Evolutionary conservation across 1,139 yeast species (phyloP).

Genomic region (Maudiozyma humilis): DNA sequence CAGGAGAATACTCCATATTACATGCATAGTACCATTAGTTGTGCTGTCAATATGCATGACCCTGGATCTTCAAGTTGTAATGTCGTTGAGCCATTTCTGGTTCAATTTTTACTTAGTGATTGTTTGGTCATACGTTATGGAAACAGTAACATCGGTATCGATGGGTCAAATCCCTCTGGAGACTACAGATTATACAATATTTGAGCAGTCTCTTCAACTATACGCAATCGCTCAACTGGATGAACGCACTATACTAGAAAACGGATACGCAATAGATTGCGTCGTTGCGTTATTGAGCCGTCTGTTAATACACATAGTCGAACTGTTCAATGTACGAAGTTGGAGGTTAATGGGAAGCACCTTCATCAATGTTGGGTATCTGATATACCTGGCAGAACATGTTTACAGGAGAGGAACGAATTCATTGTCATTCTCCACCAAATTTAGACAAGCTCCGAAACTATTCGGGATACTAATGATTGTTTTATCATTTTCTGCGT

Average conservation of each 20-base stretch:
- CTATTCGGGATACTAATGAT: slow-evolving; percentile 12
- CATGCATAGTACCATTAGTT: slow-evolving; percentile 10
- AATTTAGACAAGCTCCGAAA: slow-evolving; percentile 16
- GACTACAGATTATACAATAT: slow-evolving; percentile 28
- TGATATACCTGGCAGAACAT: slow-evolving; percentile 12
- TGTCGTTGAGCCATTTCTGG: not conserved
- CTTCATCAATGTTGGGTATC: slow-evolving; percentile 17
- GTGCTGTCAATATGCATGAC: not conserved
- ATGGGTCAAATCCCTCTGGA: slow-evolving; percentile 26
- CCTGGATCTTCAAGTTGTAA: not conserved
- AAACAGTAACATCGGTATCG: slow-evolving; percentile 22
- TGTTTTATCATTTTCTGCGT: slow-evolving; percentile 14
- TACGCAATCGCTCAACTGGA: not conserved
- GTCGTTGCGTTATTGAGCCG: slow-evolving; percentile 23
- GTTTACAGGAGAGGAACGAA: slow-evolving; percentile 3
- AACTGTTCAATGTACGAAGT: slow-evolving; percentile 20
- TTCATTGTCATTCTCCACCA: slow-evolving; percentile 9
- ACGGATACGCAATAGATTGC: slow-evolving; percentile 17
- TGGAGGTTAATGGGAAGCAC: slow-evolving; percentile 22
- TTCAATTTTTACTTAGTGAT: slow-evolving; percentile 6
- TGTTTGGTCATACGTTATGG: slow-evolving; percentile 26
- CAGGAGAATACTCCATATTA: slow-evolving; percentile 10
- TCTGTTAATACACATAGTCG: slow-evolving; percentile 26
- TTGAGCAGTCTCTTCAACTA: slow-evolving; percentile 27
- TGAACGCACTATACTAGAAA: not conserved